A percentile compares a stretch with the other conserved stretches of the same genome.
These are phyloP conservation scores for Nemania sp. DNA, from an alignment of 2,329 filamentous ascomycete genomes.

Conservation along the genomic window DNA sequence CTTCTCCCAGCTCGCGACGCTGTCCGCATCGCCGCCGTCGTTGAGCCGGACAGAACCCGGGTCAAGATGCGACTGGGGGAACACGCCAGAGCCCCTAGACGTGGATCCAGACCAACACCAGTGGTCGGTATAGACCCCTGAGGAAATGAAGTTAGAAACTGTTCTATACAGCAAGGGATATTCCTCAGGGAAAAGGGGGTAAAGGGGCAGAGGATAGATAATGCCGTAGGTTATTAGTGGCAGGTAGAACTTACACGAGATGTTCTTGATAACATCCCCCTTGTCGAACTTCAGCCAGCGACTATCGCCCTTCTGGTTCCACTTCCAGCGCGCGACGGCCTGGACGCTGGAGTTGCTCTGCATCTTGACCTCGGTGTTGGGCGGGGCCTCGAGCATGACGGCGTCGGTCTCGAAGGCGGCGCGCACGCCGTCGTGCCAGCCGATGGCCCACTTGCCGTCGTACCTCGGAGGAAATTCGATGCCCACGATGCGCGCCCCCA, in stretches of 20 bases:
- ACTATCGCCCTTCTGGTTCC: constrained; percentile 50
- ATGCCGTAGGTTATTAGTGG: too few relatives aligned
- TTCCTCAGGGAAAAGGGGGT: background rate
- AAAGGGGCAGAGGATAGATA: too few relatives aligned
- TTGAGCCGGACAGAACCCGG: constrained; percentile 33
- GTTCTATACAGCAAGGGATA: background rate
- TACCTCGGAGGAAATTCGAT: constrained; percentile 56
- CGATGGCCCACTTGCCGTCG: constrained; percentile 59
- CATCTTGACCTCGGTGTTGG: constrained; percentile 50
- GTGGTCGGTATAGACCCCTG: constrained; percentile 40
- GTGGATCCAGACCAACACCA: constrained; percentile 43
- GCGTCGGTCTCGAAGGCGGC: constrained; percentile 55
- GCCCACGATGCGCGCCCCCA: constrained; percentile 54
- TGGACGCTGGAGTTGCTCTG: constrained; percentile 51
- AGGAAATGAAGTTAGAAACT: constrained; percentile 18
- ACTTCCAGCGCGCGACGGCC: constrained; percentile 58
- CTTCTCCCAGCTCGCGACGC: constrained; percentile 38
- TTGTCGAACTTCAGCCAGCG: constrained; percentile 66
- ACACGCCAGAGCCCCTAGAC: constrained; percentile 39
- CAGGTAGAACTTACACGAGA: constrained; percentile 41
- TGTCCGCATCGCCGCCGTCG: constrained; percentile 33
- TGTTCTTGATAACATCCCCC: constrained; percentile 69
- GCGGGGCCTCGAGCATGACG: constrained; percentile 53
- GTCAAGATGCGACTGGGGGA: constrained; percentile 41
- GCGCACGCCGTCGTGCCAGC: constrained; percentile 57